A percentile compares a stretch with the other conserved stretches of the same genome.
Evolutionary conservation across 306 rosid species (phyloP).

Genomic region (Lathyrus oleraceus): DNA sequence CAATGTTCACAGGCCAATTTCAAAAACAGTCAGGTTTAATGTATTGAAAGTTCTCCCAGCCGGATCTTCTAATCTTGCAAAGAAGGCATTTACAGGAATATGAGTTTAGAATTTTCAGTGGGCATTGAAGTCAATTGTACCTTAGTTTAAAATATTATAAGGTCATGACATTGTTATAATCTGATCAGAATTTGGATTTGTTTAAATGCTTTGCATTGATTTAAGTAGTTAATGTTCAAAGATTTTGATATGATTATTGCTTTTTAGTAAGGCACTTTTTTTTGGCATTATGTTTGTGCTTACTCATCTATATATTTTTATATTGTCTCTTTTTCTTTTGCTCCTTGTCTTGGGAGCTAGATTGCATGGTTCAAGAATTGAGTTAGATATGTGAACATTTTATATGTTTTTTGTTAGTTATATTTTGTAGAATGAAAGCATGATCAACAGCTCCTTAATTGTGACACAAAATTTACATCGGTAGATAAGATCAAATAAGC

Average conservation of each 20-base stretch:
- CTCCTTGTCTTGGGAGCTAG: too few species aligned
- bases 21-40: not conserved
- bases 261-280: not conserved
- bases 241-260: not conserved
- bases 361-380: too few species aligned
- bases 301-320: not conserved
- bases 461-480: too few species aligned
- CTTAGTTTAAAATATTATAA: not conserved
- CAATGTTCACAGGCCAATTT: not conserved
- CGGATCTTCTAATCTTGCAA: not conserved
- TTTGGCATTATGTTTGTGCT: not conserved
- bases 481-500: too few species aligned
- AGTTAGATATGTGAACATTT: too few species aligned
- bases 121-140: too few species aligned
- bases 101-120: not conserved
- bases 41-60: conserved; percentile 2
- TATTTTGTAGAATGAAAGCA: too few species aligned
- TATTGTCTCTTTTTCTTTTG: too few species aligned
- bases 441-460: too few species aligned
- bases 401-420: too few species aligned
- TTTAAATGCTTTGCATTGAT: not conserved
- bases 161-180: not conserved
- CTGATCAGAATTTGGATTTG: not conserved
- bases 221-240: not conserved
- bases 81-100: not conserved